Evolutionary conservation across 805 yeast genomes (phyloP), one percentile per base, ranked within the genome.

Genomic region (Kodamaea sagamina): DNA sequence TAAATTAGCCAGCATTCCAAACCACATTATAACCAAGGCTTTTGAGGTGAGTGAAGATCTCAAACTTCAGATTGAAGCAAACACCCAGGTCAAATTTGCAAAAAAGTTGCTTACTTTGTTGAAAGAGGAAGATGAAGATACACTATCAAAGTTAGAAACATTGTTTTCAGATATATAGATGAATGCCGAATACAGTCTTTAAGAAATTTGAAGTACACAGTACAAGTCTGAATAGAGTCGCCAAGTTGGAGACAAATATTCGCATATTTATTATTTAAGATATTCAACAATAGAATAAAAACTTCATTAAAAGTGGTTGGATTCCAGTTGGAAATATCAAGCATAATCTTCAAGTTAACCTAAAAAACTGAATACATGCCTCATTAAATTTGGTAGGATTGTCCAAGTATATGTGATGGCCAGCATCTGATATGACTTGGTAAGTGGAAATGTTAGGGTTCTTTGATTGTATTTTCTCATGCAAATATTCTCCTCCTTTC

Each of bases 1-100:
- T 0, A 75, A 79, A 46, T 55, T 89, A 44, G 93, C 96, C 0
- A 78, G 79, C 0, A 62, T 89, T 1, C 79, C 82, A 0, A 55
- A 53, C 3, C 57, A 54, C 1, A 65, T 84, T 5, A 67, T 82
- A 4, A 58, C 63, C 1, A 52, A 57, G 3, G 88, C 88, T 0
- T 63, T 51, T 36, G 38, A 42, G 13, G 57, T 67, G 12, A 69
- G 81, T 8, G 63, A 62, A 39, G 48, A 48, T 22, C 47, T 67
- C 53, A 65, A 60, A 48, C 36, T 44, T n/a, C 28, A 21, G 19
- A 29, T 38, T 7, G 41, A 38, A 18, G 29, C 21, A 7, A 29
- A 29, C 19, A 13, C 17, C 15, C 34, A 29, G 34, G 34, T 29
- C 6, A 29, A 29, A 19, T 29, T 29, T 17, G 15, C 34, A n/a